Percentiles rank a stretch among this genome's conserved stretches.
These are phyloP conservation scores for Massariosphaeria phaeospora DNA, from an alignment of 495 filamentous ascomycete genomes.

Conservation along the genomic window DNA sequence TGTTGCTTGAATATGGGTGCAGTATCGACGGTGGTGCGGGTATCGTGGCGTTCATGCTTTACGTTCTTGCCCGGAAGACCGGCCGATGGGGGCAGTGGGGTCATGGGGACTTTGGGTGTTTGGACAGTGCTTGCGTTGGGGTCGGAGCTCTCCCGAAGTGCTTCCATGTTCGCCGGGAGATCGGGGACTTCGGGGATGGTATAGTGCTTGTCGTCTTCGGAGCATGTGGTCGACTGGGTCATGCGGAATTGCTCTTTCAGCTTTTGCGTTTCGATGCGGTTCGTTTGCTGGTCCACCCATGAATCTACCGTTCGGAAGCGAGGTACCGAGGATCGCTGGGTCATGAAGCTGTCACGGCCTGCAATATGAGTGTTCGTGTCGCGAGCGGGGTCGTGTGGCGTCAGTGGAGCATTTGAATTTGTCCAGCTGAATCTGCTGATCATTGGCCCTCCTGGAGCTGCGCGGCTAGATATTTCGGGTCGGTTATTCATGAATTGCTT, in stretches of 20 bases:
- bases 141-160: not conserved
- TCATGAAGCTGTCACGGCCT: conserved; percentile 30
- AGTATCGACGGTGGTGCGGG: conserved; percentile 23
- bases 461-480: conserved; percentile 4
- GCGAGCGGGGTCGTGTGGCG: conserved; percentile 21
- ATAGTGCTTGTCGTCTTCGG: not conserved
- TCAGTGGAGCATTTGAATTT: conserved; percentile 30
- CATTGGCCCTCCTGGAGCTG: conserved; percentile 6
- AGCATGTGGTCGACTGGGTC: conserved; percentile 6
- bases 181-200: conserved; percentile 21
- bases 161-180: conserved; percentile 16
- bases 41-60: conserved; percentile 30
- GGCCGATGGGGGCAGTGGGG: not conserved
- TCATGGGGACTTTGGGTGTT: not conserved
- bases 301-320: conserved; percentile 54
- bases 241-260: conserved; percentile 21
- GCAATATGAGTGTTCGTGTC: conserved; percentile 14
- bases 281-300: conserved; percentile 58
- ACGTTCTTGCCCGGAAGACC: conserved; percentile 26
- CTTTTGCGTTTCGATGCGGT: conserved; percentile 31
- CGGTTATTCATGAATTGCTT: conserved; percentile 29
- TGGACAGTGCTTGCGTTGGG: not conserved
- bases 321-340: conserved; percentile 36
- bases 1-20: conserved; percentile 37
- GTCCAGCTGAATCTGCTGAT: conserved; percentile 35